Conservation (phyloP, 2,329 filamentous ascomycete genomes). For the Cladosporium sp. region DNA sequence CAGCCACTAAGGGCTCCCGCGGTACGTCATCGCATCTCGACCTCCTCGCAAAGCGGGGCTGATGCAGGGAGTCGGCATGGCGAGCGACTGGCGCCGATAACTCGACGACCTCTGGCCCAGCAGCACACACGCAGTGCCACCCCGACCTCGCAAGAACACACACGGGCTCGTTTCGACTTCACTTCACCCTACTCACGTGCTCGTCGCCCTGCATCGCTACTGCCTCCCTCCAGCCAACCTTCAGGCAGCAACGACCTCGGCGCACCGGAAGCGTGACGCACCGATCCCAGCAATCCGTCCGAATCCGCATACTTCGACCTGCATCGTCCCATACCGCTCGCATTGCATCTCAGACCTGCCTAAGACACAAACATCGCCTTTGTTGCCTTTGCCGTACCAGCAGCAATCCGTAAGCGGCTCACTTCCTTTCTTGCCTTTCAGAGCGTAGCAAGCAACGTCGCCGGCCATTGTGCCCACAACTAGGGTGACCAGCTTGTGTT, state of each 20-base stretch:
- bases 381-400: neutral
- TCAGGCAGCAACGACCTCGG: conserved; percentile 1
- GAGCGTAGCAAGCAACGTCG: conserved; percentile 1
- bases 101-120: no score
- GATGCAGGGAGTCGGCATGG: no score
- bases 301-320: neutral
- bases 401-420: conserved; percentile 5
- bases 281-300: neutral
- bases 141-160: neutral
- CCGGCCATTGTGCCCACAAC: neutral
- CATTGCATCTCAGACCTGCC: neutral
- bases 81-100: no score
- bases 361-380: neutral
- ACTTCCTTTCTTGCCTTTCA: neutral
- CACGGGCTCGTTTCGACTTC: neutral
- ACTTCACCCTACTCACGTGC: neutral
- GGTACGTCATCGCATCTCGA: no score
- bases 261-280: conserved; percentile 9
- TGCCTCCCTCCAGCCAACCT: neutral
- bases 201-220: neutral
- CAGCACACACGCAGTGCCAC: neutral
- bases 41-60: no score
- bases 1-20: no score
- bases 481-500: neutral
- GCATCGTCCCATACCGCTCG: neutral